These are phyloP conservation scores for Mallotus nudiflorus DNA, from an alignment of 345 rosid species.

Conservation along the genomic window DNA sequence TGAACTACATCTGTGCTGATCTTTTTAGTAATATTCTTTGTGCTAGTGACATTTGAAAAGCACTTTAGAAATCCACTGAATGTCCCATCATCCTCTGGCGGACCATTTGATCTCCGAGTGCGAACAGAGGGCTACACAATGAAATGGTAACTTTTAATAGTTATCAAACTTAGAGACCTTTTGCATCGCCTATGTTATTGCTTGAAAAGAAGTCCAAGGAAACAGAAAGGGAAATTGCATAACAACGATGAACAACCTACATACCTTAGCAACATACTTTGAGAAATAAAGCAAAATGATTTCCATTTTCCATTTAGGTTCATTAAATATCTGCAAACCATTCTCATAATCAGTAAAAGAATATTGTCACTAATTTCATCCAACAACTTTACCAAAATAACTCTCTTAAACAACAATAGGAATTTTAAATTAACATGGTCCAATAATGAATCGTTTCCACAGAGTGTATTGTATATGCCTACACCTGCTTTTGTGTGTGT, in stretches of 20 bases:
- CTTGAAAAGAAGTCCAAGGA: neutral
- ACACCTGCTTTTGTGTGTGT: too few relatives aligned
- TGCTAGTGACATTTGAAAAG: constrained; percentile 44
- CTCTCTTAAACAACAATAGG: neutral
- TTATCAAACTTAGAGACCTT: neutral
- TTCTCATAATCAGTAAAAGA: neutral
- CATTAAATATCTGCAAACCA: constrained; percentile 55
- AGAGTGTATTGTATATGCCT: too few relatives aligned
- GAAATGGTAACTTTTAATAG: neutral
- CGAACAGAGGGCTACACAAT: constrained; percentile 58
- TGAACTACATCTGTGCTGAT: constrained; percentile 55
- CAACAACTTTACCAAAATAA: neutral
- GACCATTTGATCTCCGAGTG: constrained; percentile 55
- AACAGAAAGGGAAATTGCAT: neutral
- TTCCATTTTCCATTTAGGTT: constrained; percentile 86
- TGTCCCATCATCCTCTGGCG: constrained; percentile 37
- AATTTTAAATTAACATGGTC: neutral
- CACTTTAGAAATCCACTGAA: constrained; percentile 55
- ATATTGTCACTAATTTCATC: neutral
- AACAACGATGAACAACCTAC: neutral
- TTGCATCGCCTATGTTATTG: neutral
- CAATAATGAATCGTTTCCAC: too few relatives aligned
- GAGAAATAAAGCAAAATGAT: constrained; percentile 59
- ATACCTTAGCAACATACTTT: constrained; percentile 68
- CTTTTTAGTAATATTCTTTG: constrained; percentile 55